A percentile compares a stretch with the other conserved stretches of the same genome.
These are phyloP conservation scores for Eucalyptus decipiens DNA, from an alignment of 345 rosid species.

Conservation along the genomic window DNA sequence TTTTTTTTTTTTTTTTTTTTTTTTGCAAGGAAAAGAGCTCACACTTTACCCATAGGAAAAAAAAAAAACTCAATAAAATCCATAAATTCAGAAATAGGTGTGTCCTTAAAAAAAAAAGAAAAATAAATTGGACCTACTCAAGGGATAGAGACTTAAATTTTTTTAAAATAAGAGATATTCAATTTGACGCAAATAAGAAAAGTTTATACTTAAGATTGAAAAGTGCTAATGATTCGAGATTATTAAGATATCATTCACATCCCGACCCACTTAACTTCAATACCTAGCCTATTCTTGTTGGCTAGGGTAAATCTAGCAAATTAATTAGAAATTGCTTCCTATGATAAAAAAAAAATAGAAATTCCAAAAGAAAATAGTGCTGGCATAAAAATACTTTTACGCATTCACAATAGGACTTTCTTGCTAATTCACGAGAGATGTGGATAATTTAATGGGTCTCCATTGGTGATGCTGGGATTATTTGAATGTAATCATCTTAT, in stretches of 20 bases:
- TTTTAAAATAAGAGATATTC: neutral
- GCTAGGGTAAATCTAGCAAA: neutral
- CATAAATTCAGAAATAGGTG: neutral
- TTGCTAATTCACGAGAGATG: neutral
- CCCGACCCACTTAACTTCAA: neutral
- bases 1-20: neutral
- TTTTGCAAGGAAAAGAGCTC: neutral
- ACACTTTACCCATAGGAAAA: neutral
- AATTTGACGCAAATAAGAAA: accelerated
- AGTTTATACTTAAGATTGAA: neutral
- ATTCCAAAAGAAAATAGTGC: neutral
- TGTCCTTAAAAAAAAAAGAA: accelerated
- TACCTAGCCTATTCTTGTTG: accelerated
- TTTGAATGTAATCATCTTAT: neutral
- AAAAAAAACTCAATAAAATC: neutral
- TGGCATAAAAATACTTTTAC: neutral
- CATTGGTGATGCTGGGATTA: neutral
- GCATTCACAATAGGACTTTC: neutral
- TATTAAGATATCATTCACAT: no score
- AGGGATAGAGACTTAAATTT: neutral
- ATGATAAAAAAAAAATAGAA: no score
- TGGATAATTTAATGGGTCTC: neutral
- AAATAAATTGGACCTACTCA: neutral
- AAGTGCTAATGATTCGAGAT: no score
- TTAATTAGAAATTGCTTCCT: neutral